Conservation (phyloP, 352 stramenopile species). For the Hyphochytrium catenoides region DNA sequence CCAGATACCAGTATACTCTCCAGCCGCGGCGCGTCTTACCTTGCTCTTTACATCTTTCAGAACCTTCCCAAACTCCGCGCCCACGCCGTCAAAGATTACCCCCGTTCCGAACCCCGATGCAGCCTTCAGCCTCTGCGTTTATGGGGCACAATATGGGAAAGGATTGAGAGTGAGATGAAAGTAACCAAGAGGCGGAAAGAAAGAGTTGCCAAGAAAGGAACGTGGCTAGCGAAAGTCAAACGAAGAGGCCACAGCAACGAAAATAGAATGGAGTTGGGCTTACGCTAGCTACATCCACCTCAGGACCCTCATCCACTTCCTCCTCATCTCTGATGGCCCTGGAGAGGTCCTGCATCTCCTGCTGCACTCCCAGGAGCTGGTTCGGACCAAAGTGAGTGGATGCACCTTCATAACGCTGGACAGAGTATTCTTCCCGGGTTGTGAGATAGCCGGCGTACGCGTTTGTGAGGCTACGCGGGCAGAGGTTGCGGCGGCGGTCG, state of each 20-base stretch:
- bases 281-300: constrained; percentile 27
- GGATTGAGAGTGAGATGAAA: no score
- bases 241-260: no score
- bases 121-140: no score
- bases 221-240: no score
- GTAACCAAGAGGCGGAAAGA: no score
- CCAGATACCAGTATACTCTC: no score
- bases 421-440: constrained; percentile 51
- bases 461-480: no score
- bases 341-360: constrained; percentile 44
- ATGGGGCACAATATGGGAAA: no score
- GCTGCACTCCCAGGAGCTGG: constrained; percentile 38
- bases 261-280: no score
- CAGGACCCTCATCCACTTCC: constrained; percentile 11
- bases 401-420: constrained; percentile 63
- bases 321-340: constrained; percentile 9
- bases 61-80: constrained; percentile 24
- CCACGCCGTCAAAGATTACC: constrained; percentile 33
- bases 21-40: constrained; percentile 18
- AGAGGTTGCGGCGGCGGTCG: no score
- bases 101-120: constrained; percentile 50
- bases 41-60: constrained; percentile 18
- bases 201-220: no score
- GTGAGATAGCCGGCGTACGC: constrained; percentile 59
- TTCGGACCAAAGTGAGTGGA: constrained; percentile 65